Conservation (phyloP, 225 moss, liverwort and hornwort genomes). For the Bryoerythrophyllum caledonicum region DNA sequence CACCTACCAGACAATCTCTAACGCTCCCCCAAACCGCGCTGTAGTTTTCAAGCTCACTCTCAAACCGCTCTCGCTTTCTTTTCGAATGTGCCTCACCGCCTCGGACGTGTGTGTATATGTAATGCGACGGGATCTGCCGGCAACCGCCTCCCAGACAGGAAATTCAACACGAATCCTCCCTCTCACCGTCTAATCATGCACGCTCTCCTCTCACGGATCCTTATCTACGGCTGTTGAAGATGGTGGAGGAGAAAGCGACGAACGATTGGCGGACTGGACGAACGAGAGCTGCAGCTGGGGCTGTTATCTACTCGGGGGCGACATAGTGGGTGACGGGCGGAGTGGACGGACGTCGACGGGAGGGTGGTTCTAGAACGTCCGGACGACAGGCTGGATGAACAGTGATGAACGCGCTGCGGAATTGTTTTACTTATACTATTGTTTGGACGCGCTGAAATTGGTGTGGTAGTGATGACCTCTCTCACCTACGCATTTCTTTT, state of each 20-base stretch:
- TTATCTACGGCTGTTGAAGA: accelerated
- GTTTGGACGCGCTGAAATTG: no score
- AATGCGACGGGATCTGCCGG: neutral
- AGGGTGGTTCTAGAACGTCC: neutral
- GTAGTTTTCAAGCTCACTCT: neutral
- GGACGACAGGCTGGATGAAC: constrained; percentile 4
- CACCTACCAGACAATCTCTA: constrained; percentile 6
- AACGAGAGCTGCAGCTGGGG: no score
- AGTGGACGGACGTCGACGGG: neutral
- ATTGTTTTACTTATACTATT: neutral
- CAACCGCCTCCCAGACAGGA: neutral
- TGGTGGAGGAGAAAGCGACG: no score
- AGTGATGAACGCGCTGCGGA: neutral
- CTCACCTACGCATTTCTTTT: no score
- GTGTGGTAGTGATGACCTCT: no score
- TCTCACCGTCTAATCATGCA: constrained; percentile 3
- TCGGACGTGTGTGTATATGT: neutral
- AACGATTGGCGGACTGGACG: no score
- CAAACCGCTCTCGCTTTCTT: no score
- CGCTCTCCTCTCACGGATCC: neutral
- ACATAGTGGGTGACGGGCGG: no score
- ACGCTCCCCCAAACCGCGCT: neutral
- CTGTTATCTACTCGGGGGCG: no score
- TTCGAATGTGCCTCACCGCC: neutral
- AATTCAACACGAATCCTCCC: constrained; percentile 23